phyloP scores from a whole-genome alignment of 805 yeast genomes.

The Saturnispora silvae region DNA sequence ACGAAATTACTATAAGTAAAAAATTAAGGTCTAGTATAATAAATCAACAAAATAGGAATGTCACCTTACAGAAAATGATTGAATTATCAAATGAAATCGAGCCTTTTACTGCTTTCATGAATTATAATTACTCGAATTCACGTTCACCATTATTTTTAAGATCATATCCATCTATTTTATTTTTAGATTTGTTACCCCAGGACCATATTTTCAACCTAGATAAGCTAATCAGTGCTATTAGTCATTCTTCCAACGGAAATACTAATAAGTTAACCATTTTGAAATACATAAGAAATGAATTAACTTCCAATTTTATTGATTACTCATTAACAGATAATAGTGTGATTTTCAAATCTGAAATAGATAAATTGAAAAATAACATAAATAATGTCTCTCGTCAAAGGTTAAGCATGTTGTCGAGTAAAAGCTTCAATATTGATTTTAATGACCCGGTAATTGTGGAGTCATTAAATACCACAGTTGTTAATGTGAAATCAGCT shows the following conservation, averaged over 20 bases:
- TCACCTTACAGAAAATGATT: slow-evolving; percentile 48
- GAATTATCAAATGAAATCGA: slow-evolving; percentile 52
- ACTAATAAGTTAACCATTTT: slow-evolving; percentile 25
- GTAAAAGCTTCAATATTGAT: slow-evolving; percentile 25
- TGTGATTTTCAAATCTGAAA: slow-evolving; percentile 45
- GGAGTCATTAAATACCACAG: slow-evolving; percentile 19
- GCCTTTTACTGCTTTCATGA: slow-evolving; percentile 38
- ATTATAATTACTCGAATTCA: slow-evolving; percentile 32
- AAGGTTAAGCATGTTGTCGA: slow-evolving; percentile 27
- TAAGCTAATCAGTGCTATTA: slow-evolving; percentile 45
- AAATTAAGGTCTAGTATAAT: slow-evolving; percentile 30
- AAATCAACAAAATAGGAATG: slow-evolving; percentile 31
- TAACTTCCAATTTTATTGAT: slow-evolving; percentile 48
- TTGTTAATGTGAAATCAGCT: slow-evolving; percentile 43
- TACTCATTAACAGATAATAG: slow-evolving; percentile 41
- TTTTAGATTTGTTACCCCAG: slow-evolving; percentile 44
- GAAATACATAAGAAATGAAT: slow-evolving; percentile 49
- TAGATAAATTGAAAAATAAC: slow-evolving; percentile 7
- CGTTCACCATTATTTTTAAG: slow-evolving; percentile 52
- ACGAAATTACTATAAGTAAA: neutral
- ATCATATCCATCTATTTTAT: slow-evolving; percentile 52
- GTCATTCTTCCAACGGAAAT: slow-evolving; percentile 22
- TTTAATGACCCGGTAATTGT: slow-evolving; percentile 21
- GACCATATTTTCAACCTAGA: slow-evolving; percentile 47
- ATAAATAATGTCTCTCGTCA: slow-evolving; percentile 17